Evolutionary conservation across 306 rosid genomes (phyloP).

Genomic region (Fagus sylvatica): DNA sequence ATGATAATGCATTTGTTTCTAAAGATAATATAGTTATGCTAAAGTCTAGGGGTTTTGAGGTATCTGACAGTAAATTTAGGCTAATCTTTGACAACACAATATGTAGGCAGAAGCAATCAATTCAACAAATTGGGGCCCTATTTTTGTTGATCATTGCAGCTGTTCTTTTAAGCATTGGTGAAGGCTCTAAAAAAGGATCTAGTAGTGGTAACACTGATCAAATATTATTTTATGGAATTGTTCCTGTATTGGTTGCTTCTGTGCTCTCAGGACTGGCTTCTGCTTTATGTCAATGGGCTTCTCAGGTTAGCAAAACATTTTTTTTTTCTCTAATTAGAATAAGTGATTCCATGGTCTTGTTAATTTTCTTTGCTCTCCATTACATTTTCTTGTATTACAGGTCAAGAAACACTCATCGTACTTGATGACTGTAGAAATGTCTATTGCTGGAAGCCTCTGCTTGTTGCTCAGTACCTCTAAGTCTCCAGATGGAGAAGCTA

Average conservation of each 20-base stretch:
- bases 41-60: conserved; percentile 1
- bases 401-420: conserved; percentile 95
- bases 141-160: conserved; percentile 85
- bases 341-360: conserved; percentile 2
- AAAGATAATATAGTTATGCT: not conserved
- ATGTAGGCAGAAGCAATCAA: conserved; percentile 87
- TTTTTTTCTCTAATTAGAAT: conserved; percentile 11
- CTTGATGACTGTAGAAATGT: conserved; percentile 97
- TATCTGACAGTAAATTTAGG: conserved; percentile 28
- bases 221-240: conserved; percentile 74
- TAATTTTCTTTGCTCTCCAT: conserved; percentile 16
- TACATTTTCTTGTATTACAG: conserved; percentile 43
- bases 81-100: not conserved
- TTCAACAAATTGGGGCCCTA: conserved; percentile 92
- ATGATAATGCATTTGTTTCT: not conserved
- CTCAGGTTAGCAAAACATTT: conserved; percentile 67
- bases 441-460: conserved; percentile 84
- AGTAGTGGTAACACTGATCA: conserved; percentile 57
- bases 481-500: conserved; percentile 94
- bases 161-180: conserved; percentile 86
- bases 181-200: conserved; percentile 81
- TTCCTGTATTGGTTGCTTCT: conserved; percentile 90
- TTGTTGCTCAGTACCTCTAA: conserved; percentile 70
- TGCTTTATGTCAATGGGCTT: conserved; percentile 97
- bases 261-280: conserved; percentile 97